Percentiles rank a stretch among this genome's conserved stretches.
Conservation (phyloP, 306 rosid genomes). For the Vigna reflexopilosa region DNA sequence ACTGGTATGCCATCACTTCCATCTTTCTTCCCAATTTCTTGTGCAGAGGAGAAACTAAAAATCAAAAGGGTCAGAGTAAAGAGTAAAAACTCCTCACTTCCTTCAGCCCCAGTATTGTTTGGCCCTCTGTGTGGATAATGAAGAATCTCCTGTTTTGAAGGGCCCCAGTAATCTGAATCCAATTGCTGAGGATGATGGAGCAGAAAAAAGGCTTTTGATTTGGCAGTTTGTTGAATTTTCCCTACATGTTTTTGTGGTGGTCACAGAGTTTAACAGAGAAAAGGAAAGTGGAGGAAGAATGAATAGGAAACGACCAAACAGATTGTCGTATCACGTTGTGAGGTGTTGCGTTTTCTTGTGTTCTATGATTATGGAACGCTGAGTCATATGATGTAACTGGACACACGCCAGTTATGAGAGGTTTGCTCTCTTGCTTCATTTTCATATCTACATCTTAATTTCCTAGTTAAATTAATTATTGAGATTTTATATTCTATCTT, state of each 20-base stretch:
- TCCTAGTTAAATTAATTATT: no score
- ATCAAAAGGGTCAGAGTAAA: conserved; percentile 19
- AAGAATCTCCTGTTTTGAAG: background rate
- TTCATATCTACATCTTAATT: no score
- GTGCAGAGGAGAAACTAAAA: background rate
- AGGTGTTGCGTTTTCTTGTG: conserved; percentile 29
- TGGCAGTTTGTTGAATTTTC: background rate
- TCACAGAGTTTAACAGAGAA: conserved; percentile 18
- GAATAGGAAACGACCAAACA: background rate
- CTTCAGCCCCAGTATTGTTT: background rate
- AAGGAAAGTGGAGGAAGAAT: background rate
- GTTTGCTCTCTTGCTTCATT: no score
- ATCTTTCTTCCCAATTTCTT: conserved; percentile 38
- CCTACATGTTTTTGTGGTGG: background rate
- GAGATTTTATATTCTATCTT: no score
- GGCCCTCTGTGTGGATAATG: conserved; percentile 6
- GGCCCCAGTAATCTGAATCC: background rate
- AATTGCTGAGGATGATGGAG: conserved; percentile 17
- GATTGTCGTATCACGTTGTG: conserved; percentile 14
- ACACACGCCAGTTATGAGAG: no score
- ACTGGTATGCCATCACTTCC: conserved; percentile 74
- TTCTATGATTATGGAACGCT: conserved; percentile 25
- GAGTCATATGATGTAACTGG: conserved; percentile 29
- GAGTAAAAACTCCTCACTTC: background rate
- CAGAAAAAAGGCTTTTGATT: background rate